phyloP scores from a whole-genome alignment of 2,329 filamentous ascomycete genomes.

The Aspergillus neotritici region DNA sequence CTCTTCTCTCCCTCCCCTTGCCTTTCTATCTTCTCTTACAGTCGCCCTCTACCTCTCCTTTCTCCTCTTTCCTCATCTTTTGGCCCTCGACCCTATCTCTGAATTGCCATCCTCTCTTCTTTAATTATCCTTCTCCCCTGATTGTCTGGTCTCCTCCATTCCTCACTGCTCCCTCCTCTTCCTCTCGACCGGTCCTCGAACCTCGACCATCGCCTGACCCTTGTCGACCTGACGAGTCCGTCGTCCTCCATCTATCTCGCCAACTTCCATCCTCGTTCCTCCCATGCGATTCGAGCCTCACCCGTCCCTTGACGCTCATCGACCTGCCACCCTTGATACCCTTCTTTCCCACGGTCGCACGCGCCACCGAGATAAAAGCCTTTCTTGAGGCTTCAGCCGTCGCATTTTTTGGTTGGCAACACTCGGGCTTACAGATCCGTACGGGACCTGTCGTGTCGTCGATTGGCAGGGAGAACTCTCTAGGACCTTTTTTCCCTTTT shows the following conservation, averaged over 20 bases:
- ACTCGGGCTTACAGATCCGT: not conserved
- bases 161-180: not conserved
- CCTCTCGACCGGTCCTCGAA: not conserved
- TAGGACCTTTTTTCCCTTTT: not conserved
- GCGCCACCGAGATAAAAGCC: conserved; percentile 17
- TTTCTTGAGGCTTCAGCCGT: conserved; percentile 5
- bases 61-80: conserved; percentile 2
- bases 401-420: not conserved
- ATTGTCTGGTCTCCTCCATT: conserved; percentile 2
- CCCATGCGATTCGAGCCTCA: conserved; percentile 21
- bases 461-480: not conserved
- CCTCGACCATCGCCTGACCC: not conserved
- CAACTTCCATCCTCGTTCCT: not conserved
- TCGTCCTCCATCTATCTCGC: not conserved
- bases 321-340: conserved; percentile 17
- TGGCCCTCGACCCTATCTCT: not conserved
- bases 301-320: conserved; percentile 14
- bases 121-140: conserved; percentile 4
- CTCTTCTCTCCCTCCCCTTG: conserved; percentile 4
- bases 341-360: conserved; percentile 22
- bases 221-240: not conserved
- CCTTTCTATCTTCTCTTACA: conserved; percentile 6
- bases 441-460: not conserved
- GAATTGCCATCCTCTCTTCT: conserved; percentile 3
- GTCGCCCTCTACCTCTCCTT: conserved; percentile 4